A percentile compares a stretch with the other conserved stretches of the same genome.
These are phyloP conservation scores for Lagenaria siceraria DNA, from an alignment of 306 rosid species.

Conservation along the genomic window DNA sequence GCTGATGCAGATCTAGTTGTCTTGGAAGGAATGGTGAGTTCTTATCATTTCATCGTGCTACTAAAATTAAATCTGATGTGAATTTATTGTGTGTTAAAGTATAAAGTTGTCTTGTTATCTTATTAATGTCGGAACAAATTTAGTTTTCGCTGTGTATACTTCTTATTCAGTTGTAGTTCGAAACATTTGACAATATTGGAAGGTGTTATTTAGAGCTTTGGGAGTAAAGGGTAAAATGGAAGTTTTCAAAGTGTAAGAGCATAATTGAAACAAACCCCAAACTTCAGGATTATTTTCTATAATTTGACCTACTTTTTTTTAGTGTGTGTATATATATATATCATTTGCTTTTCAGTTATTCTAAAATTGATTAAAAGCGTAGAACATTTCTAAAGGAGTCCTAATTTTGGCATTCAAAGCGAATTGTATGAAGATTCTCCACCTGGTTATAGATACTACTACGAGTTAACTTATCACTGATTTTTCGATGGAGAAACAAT, in stretches of 20 bases:
- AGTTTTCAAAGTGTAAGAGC: neutral
- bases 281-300: neutral
- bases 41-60: constrained; percentile 5
- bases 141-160: neutral
- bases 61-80: constrained; percentile 1
- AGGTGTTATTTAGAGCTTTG: neutral
- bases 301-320: neutral
- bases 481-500: neutral
- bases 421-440: neutral
- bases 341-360: neutral
- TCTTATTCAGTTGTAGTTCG: neutral
- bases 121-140: neutral
- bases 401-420: neutral
- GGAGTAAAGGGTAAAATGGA: neutral
- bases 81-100: neutral
- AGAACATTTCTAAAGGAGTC: neutral
- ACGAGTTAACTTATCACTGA: neutral
- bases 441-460: neutral
- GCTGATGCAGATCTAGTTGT: constrained; percentile 81
- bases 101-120: neutral
- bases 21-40: constrained; percentile 95
- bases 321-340: neutral
- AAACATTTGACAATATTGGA: neutral
- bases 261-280: neutral
- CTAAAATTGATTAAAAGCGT: neutral